Evolutionary conservation across 805 yeast genomes (phyloP).

Genomic region (Blastobotrys americana): DNA sequence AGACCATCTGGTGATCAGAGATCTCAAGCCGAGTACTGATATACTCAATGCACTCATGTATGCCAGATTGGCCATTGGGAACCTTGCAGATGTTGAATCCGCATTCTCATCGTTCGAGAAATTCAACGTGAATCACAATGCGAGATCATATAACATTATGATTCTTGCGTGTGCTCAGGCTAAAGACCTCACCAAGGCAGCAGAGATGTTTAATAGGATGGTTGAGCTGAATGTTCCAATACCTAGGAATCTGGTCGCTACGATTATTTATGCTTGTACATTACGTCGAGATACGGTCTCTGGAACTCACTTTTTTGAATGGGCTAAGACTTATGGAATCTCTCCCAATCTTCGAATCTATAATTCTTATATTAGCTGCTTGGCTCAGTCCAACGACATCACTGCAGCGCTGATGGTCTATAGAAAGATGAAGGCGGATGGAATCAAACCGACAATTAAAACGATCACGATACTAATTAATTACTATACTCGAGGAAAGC

Average conservation of each 20-base stretch:
- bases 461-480: conserved; percentile 23
- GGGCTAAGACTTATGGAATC: conserved; percentile 21
- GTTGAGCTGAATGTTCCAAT: conserved; percentile 18
- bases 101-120: conserved; percentile 33
- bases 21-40: conserved; percentile 40
- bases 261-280: conserved; percentile 26
- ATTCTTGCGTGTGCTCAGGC: conserved; percentile 33
- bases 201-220: conserved; percentile 22
- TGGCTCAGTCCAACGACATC: conserved; percentile 27
- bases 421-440: conserved; percentile 19
- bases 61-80: conserved; percentile 34
- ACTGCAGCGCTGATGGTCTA: conserved; percentile 32
- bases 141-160: conserved; percentile 32
- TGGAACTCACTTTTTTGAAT: conserved; percentile 24
- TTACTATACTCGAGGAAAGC: not conserved
- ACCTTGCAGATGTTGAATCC: conserved; percentile 32
- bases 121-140: conserved; percentile 27
- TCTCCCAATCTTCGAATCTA: conserved; percentile 25
- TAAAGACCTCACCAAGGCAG: conserved; percentile 32
- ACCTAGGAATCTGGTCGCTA: conserved; percentile 20
- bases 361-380: conserved; percentile 29
- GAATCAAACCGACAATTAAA: conserved; percentile 13
- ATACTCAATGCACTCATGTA: conserved; percentile 42
- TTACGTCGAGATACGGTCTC: conserved; percentile 21
- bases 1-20: conserved; percentile 39